Base-by-base conservation (phyloP, 176 grass and related monocot genomes). In the Tillandsia leiboldiana region DNA sequence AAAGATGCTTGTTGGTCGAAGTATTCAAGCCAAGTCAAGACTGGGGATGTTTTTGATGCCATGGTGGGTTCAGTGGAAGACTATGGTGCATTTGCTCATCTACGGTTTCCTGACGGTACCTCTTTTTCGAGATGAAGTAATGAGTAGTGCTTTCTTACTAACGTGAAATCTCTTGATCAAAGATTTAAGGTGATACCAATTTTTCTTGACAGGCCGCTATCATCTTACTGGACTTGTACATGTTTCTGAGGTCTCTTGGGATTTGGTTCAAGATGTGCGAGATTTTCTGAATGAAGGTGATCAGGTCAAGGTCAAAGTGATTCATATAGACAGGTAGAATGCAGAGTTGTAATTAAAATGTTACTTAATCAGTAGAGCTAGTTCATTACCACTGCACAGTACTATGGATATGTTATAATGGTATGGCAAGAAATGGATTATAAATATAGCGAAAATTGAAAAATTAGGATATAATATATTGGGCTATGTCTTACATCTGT, bases 231-330 rank as follows among this genome's bases (percentile, higher is more conserved):
- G 94, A 64, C 82, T 97, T 62, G 89, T 97, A 65, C 94, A 97
- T 77, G 74, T 97, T 50, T 92, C 94, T 57, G 89, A 97, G 77
- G 86, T 91, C 61, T 97, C 94, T 58, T 97, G 89, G 94, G 94
- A 97, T 83, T 81, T 90, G 53, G 77, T 97, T 65, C 94, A 90
- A 90, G 94, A 97, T 74, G 85, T 92, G 62, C 81, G 78, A 63
- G 89, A 92, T 83, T 83, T 97, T 75, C 63, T 86, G 72, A 87
- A 77, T 66, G 94, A 85, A 82, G 89, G 89, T 0, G 84, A 97
- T 67, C 59, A 54, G 8, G 72, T 97, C 66, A 87, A 87, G 81
- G 89, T 92, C 51, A 79, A 90, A 78, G 80, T 93, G 20, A 66
- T 97, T 74, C 70, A 82, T 10, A 51, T 93, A 66, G 94, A 97